Base-by-base conservation (phyloP, 495 filamentous ascomycete genomes). In the Penicillium longicatenatum region DNA sequence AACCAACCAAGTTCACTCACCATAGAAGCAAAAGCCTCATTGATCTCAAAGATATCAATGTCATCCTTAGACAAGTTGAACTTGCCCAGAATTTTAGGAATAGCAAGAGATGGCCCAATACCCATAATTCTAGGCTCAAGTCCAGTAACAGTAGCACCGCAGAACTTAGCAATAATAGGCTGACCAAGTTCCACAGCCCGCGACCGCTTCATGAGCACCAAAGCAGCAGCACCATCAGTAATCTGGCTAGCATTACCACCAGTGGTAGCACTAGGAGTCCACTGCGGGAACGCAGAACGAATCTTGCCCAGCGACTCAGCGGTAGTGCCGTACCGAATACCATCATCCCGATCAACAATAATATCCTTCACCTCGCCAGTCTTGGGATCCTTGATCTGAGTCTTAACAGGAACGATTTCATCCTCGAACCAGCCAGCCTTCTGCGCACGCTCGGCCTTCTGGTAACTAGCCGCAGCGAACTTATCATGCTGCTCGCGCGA, bases 1-100 rank as follows among this genome's bases (percentile, higher is more conserved):
- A 8, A n/a, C 43, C n/a, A 12, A 21, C n/a, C n/a, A 51, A 39
- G 46, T 2, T 26, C 24, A 14, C 61, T 24, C 58, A 91, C 93
- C 93, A 98, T 98, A 33, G 87, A 91, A 16, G 93, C 92, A 65
- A 98, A 98, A 1, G 93, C 93, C 82, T 98, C 93, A 72, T 98
- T 98, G 65, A 98, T 76, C 79, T 98, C 93, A 62, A 97, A 84
- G 39, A 98, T 79, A 66, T 98, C 93, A 63, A 92, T 79, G 48
- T 98, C 93, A 54, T 88, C 80, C 39, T 91, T 76, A n/a, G 75
- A 82, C 68, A 98, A 68, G 62, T 84, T 82, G 78, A 86, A 86
- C 79, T 96, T 90, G 66, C 74, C 73, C 35, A 98, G 78, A 39
- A 98, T 85, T 83, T 98, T 98, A 54, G 93, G 93, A 61, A 98